Base-by-base conservation (phyloP, 768 basidiomycete genomes). In the Fistulinella prunicolor region DNA sequence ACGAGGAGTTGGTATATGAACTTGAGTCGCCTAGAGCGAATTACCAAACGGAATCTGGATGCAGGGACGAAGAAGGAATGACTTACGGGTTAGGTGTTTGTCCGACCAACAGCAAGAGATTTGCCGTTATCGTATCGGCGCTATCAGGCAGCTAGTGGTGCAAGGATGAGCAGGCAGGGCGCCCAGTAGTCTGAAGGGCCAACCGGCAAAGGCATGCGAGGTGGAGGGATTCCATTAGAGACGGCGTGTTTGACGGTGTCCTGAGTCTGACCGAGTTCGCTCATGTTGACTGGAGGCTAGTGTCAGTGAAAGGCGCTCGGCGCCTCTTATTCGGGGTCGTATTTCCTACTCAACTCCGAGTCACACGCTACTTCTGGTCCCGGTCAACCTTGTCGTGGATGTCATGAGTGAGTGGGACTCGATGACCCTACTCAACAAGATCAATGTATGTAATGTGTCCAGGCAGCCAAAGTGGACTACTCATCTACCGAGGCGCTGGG, bases 1-100 rank as follows among this genome's bases (percentile, higher is more conserved):
- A 86, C 62, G 67, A 89, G 69, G 24, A 64, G 70, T 57, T 74
- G 65, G 48, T 75, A 72, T 47, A 82, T 63, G 64, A 81, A 77
- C 50, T 64, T 73, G 46, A 58, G 60, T 13, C 80, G 73, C 28
- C 74, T 74, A 19, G 10, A 44, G 30, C 23, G 19, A 16, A 13
- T 5, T 42, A n/a, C n/a, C n/a, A n/a, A n/a, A n/a, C n/a, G n/a
- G n/a, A n/a, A n/a, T n/a, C n/a, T n/a, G 14, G 23, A 26, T 1
- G 22, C 10, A 6, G 9, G 35, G 12, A 9, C 4, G 10, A 21
- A 6, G 4, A 20, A 35, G 3, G 12, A 36, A n/a, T 3, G 26
- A 61, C 71, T 47, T 57, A 75, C 79, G 73, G 65, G 44, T 76
- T 54, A 16, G 69, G 58, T 0, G 72, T 59, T 40, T 69, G 64